Evolutionary conservation across 2,329 filamentous ascomycete genomes (phyloP).

Genomic region (Corynespora cassiicola): DNA sequence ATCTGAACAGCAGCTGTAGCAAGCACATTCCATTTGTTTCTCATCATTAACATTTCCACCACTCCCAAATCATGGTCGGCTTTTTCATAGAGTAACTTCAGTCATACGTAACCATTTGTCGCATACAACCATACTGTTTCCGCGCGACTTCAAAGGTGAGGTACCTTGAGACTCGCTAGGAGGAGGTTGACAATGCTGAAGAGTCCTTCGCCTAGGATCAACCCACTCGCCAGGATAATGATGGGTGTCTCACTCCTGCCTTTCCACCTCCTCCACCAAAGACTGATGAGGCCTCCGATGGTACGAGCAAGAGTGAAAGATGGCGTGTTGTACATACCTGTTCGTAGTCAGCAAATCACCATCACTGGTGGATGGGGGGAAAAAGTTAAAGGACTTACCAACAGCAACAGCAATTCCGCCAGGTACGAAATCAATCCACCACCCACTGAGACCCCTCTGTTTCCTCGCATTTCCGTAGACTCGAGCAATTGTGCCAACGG

Average conservation of each 20-base stretch:
- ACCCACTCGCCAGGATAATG: slow-evolving; percentile 86
- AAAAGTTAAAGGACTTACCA: slow-evolving; percentile 58
- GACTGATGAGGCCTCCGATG: slow-evolving; percentile 76
- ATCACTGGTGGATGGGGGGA: neutral
- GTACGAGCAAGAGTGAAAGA: slow-evolving; percentile 92
- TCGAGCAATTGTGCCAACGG: slow-evolving; percentile 71
- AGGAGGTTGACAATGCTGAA: slow-evolving; percentile 89
- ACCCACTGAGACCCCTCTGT: slow-evolving; percentile 39
- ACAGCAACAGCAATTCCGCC: slow-evolving; percentile 96
- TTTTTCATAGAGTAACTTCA: no score
- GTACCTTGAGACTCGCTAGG: slow-evolving; percentile 77
- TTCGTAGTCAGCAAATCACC: neutral
- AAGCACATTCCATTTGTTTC: no score
- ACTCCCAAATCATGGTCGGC: no score
- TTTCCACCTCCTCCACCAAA: slow-evolving; percentile 73
- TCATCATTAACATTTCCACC: no score
- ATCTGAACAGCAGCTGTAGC: no score
- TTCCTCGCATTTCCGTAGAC: slow-evolving; percentile 49
- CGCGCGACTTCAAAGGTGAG: slow-evolving; percentile 69
- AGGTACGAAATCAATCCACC: slow-evolving; percentile 79
- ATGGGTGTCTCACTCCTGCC: slow-evolving; percentile 72
- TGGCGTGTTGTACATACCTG: slow-evolving; percentile 96
- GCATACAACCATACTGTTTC: no score
- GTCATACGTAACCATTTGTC: no score
- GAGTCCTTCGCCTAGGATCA: slow-evolving; percentile 92